These are phyloP conservation scores for Cryptococcus amylolentus DNA, from an alignment of 1,284 basidiomycete genomes.

Conservation along the genomic window DNA sequence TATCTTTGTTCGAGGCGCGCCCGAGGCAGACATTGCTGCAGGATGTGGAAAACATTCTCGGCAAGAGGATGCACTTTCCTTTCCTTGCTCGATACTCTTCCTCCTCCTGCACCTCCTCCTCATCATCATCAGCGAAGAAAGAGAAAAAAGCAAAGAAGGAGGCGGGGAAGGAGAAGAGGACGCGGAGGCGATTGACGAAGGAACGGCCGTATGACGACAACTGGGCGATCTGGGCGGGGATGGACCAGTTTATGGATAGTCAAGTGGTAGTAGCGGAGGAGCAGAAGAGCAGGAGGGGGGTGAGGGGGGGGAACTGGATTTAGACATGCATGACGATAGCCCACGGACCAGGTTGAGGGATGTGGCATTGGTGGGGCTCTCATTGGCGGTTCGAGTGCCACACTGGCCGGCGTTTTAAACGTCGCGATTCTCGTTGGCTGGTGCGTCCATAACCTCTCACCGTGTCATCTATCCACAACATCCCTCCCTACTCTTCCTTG, in stretches of 20 bases:
- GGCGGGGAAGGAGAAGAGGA: slow-evolving; percentile 10
- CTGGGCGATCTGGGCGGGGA: slow-evolving; percentile 6
- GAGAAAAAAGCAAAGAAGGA: slow-evolving; percentile 8
- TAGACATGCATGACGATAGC: slow-evolving; percentile 2
- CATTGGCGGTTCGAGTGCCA: slow-evolving; percentile 1
- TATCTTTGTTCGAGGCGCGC: slow-evolving; percentile 25
- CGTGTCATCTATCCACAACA: not conserved
- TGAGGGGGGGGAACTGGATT: slow-evolving; percentile 29
- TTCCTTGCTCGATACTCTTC: slow-evolving; percentile 11
- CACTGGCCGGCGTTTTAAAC: not conserved
- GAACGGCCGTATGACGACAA: slow-evolving; percentile 8
- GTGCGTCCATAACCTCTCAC: not conserved
- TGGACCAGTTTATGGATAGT: slow-evolving; percentile 16
- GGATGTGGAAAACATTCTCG: slow-evolving; percentile 33
- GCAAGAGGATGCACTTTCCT: slow-evolving; percentile 31
- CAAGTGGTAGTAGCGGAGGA: slow-evolving; percentile 7
- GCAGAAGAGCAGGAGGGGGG: slow-evolving; percentile 17
- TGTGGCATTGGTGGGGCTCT: not conserved
- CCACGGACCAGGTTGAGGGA: not conserved
- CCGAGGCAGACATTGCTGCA: slow-evolving; percentile 22
- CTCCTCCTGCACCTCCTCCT: not conserved
- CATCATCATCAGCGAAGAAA: not conserved
- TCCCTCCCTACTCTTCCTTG: not conserved
- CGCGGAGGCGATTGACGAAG: slow-evolving; percentile 15
- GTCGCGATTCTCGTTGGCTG: not conserved